Percentiles rank a stretch among this genome's conserved stretches.
phyloP scores from a whole-genome alignment of 2,329 filamentous ascomycete species.

The Fusarium equiseti region DNA sequence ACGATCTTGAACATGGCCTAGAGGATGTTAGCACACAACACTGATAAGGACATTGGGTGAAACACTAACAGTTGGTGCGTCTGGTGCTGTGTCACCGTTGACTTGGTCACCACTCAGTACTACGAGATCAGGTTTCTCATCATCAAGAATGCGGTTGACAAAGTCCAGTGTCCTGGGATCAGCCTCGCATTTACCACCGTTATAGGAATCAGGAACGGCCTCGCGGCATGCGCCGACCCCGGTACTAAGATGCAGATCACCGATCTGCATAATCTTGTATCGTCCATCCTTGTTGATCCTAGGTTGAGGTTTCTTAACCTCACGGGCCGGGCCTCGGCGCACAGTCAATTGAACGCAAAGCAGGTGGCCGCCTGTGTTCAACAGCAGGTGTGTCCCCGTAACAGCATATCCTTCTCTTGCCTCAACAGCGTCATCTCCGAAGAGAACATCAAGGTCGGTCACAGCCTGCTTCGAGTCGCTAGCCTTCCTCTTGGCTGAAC shows the following conservation, averaged over 20 bases:
- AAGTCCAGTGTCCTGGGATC: slow-evolving; percentile 94
- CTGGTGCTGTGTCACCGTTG: slow-evolving; percentile 91
- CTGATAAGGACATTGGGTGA: background rate
- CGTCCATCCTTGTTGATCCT: slow-evolving; percentile 88
- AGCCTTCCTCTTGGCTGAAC: slow-evolving; percentile 77
- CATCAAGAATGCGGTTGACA: slow-evolving; percentile 82
- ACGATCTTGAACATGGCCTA: slow-evolving; percentile 94
- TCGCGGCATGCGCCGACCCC: slow-evolving; percentile 89
- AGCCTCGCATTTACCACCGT: slow-evolving; percentile 86
- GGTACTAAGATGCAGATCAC: slow-evolving; percentile 94
- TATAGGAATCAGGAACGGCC: slow-evolving; percentile 78
- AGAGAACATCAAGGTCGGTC: slow-evolving; percentile 87
- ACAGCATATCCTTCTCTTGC: slow-evolving; percentile 88
- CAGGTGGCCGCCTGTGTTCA: slow-evolving; percentile 71
- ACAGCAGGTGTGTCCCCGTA: slow-evolving; percentile 77
- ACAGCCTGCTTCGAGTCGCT: slow-evolving; percentile 81
- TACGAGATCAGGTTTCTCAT: slow-evolving; percentile 93
- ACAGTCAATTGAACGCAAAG: slow-evolving; percentile 82
- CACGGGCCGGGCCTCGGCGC: slow-evolving; percentile 75
- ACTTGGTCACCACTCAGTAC: slow-evolving; percentile 94
- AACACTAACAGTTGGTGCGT: slow-evolving; percentile 82
- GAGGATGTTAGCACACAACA: slow-evolving; percentile 22
- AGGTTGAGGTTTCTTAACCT: slow-evolving; percentile 76
- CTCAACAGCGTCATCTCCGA: slow-evolving; percentile 91
- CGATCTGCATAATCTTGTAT: slow-evolving; percentile 97